These are phyloP conservation scores for Blumeriella jaapii DNA, from an alignment of 2,329 filamentous ascomycete species.

Conservation along the genomic window DNA sequence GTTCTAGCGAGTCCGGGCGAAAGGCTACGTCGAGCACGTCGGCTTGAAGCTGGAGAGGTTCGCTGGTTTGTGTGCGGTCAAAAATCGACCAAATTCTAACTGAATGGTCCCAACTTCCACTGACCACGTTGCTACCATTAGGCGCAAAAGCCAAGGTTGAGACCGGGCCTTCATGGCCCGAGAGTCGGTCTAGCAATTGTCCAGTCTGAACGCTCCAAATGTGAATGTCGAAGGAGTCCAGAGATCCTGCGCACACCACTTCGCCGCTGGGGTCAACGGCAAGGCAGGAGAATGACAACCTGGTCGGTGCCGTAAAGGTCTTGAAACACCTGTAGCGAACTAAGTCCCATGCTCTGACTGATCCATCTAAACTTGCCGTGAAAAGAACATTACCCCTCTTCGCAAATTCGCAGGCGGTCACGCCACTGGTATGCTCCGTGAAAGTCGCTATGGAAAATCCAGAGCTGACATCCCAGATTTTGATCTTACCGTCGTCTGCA, in stretches of 20 bases:
- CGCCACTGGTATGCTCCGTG: conserved; percentile 88
- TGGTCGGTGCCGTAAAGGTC: conserved; percentile 88
- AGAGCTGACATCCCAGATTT: conserved; percentile 94
- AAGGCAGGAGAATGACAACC: conserved; percentile 84
- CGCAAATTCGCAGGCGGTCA: conserved; percentile 89
- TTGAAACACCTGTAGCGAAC: conserved; percentile 94
- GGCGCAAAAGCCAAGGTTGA: conserved; percentile 81
- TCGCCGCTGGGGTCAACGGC: conserved; percentile 97
- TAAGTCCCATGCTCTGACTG: conserved; percentile 89
- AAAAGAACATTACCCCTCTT: conserved; percentile 94
- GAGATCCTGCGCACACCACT: conserved; percentile 85
- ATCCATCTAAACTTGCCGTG: conserved; percentile 89
- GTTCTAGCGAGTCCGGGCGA: conserved; percentile 79
- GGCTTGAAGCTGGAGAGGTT: conserved; percentile 82
- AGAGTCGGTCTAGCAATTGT: conserved; percentile 79
- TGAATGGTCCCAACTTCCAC: conserved; percentile 93
- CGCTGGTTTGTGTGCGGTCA: conserved; percentile 83
- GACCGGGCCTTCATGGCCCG: conserved; percentile 89
- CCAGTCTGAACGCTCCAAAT: conserved; percentile 98
- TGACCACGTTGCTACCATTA: conserved; percentile 72
- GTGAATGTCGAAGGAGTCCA: conserved; percentile 95
- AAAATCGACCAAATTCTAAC: conserved; percentile 96
- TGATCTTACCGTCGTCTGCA: conserved; percentile 94
- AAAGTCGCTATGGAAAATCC: conserved; percentile 98
- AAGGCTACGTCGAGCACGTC: conserved; percentile 82